A percentile compares a stretch with the other conserved stretches of the same genome.
phyloP scores from a whole-genome alignment of 129 eudicot genomes.

The Chrysanthemum makinoi region DNA sequence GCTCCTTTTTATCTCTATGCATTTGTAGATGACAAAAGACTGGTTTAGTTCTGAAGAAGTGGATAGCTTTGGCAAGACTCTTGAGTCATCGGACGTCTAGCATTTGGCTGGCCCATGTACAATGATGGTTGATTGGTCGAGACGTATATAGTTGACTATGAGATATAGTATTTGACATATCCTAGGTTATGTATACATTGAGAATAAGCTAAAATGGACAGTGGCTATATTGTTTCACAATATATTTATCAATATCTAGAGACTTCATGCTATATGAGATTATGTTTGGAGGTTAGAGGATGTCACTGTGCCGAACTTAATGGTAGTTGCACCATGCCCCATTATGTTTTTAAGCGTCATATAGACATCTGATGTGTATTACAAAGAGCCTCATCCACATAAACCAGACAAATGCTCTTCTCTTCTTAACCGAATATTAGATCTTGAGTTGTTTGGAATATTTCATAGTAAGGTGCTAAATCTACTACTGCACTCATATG shows the following conservation, averaged over 20 bases:
- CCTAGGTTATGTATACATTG: too few relatives aligned
- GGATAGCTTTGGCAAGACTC: slow-evolving; percentile 36
- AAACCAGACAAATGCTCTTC: neutral
- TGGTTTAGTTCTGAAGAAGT: slow-evolving; percentile 47
- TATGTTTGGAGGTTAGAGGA: neutral
- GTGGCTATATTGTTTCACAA: neutral
- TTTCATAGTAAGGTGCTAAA: too few relatives aligned
- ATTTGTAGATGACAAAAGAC: slow-evolving; percentile 54
- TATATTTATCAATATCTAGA: too few relatives aligned
- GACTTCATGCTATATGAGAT: neutral
- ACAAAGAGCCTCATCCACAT: too few relatives aligned
- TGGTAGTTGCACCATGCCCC: neutral
- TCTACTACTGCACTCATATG: too few relatives aligned
- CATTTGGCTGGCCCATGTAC: neutral
- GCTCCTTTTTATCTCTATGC: neutral
- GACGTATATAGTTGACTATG: too few relatives aligned
- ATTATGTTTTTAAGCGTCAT: neutral
- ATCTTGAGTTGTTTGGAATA: too few relatives aligned
- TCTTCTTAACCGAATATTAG: too few relatives aligned
- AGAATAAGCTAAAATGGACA: too few relatives aligned
- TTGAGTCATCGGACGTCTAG: slow-evolving; percentile 20
- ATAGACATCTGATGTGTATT: neutral
- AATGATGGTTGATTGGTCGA: too few relatives aligned
- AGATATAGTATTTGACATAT: too few relatives aligned
- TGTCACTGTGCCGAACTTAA: too few relatives aligned